Conservation (phyloP, 495 filamentous ascomycete species). For the Lasiosphaeria ovina region DNA sequence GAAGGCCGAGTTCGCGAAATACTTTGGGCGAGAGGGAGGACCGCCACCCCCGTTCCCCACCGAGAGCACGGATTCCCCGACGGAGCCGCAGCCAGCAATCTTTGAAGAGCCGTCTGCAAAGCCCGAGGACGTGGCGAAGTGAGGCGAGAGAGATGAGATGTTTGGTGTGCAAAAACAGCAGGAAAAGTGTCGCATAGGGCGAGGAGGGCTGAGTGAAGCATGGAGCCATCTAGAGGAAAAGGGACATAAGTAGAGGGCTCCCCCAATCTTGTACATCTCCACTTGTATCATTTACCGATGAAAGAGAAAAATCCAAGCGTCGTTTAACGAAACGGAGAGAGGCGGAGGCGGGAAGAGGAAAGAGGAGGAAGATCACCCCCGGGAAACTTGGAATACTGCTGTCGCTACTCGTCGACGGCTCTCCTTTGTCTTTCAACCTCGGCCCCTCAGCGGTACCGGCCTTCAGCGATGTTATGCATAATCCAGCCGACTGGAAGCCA, state of each 20-base stretch:
- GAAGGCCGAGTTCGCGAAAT: slow-evolving; percentile 85
- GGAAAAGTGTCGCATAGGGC: neutral
- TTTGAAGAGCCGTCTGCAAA: slow-evolving; percentile 16
- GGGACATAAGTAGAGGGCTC: neutral
- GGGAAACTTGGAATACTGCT: neutral
- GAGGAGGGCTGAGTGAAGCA: neutral
- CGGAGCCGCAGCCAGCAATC: slow-evolving; percentile 22
- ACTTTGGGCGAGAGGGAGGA: slow-evolving; percentile 61
- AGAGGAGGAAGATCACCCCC: neutral
- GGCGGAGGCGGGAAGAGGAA: neutral
- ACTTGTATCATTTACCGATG: slow-evolving; percentile 9
- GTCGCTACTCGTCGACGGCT: too few species aligned
- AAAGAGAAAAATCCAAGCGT: neutral
- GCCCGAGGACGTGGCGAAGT: slow-evolving; percentile 3
- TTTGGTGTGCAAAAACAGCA: neutral
- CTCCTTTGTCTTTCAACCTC: too few species aligned
- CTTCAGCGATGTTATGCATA: too few species aligned
- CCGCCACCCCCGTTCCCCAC: slow-evolving; percentile 58
- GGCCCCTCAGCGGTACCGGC: too few species aligned
- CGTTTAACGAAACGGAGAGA: neutral
- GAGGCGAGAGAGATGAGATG: slow-evolving; percentile 7
- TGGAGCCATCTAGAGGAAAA: slow-evolving; percentile 3
- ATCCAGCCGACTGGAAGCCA: too few species aligned
- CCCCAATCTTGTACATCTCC: neutral
- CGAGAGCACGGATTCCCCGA: slow-evolving; percentile 41